Base-by-base conservation (phyloP, 257 asterid species). In the Thymus quinquecostatus region DNA sequence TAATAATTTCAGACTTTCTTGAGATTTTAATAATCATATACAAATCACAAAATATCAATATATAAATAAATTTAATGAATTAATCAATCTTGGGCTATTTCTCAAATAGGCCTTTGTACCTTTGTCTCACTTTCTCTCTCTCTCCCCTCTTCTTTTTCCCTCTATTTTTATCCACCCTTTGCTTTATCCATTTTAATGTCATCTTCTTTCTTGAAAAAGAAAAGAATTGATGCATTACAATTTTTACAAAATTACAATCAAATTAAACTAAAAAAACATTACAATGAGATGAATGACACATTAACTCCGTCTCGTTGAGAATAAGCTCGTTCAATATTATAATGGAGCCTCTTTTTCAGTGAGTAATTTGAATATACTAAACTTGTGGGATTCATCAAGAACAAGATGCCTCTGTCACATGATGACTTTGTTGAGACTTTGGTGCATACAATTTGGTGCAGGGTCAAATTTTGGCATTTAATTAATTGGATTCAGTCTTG, bases 381-480 rank as follows among this genome's bases (percentile, higher is more conserved):
- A 71, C 80, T 79, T 75, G 78, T 71, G 54, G 78, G 68, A 38
- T 62, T 61, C 70, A 68, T 28, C 78, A 55, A 70, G 57, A 74
- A 79, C 73, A 75, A 75, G 63, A 75, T 80, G 79, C 74, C 77
- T 30, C 64, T 41, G 51, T n/a, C 49, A n/a, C 48, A 69, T 64
- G 67, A 79, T 74, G 80, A 74, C 79, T 53, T 65, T 78, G n/a
- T 47, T 38, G 70, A 57, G 70, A 69, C 59, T 78, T 66, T 32
- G 40, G 50, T 43, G 71, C 75, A 47, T 29, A 75, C 69, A 71
- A 61, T 66, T 75, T 66, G 83, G 80, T 79, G 76, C 70, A 62
- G 72, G 30, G 75, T 73, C 78, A 71, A 64, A 68, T 34, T 21
- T 48, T 10, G 40, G 41, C 54, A 66, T 66, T 41, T 29, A 11